phyloP scores from a whole-genome alignment of 1,284 basidiomycete species.

The Pyrrhoderma noxium region DNA sequence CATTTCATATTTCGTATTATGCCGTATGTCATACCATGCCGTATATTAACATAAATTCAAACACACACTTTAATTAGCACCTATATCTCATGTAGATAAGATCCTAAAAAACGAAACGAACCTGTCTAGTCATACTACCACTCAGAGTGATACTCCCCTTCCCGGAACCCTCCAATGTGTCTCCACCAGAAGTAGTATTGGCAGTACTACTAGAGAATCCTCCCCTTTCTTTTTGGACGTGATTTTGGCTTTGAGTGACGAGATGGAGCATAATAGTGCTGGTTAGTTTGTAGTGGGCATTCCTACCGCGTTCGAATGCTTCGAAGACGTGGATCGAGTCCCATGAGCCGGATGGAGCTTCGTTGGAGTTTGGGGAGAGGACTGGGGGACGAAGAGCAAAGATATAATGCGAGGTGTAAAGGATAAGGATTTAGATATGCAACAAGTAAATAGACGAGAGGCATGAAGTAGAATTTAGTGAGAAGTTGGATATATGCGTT shows the following conservation, averaged over 20 bases:
- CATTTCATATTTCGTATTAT: no score
- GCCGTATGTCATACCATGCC: no score
- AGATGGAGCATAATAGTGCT: conserved; percentile 98
- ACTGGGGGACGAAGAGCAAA: conserved; percentile 31
- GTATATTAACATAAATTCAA: no score
- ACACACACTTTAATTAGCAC: no score
- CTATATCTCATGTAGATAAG: no score
- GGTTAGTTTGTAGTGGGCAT: conserved; percentile 95
- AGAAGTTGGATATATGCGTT: neutral
- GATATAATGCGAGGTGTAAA: neutral
- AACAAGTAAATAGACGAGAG: neutral
- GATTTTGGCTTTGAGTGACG: conserved; percentile 46
- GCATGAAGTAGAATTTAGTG: neutral
- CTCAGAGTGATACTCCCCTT: conserved; percentile 80
- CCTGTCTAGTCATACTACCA: conserved; percentile 96
- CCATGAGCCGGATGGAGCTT: conserved; percentile 81
- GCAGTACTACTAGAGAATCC: conserved; percentile 24
- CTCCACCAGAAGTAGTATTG: conserved; percentile 33
- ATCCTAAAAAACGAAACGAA: conserved; percentile 32
- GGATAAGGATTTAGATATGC: no score
- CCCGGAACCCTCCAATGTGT: conserved; percentile 34
- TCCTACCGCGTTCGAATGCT: conserved; percentile 79
- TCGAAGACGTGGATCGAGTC: conserved; percentile 99
- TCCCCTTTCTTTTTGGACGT: conserved; percentile 25
- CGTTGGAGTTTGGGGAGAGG: conserved; percentile 44